Conservation (phyloP, 257 asterid genomes). For the Gentiana dahurica region DNA sequence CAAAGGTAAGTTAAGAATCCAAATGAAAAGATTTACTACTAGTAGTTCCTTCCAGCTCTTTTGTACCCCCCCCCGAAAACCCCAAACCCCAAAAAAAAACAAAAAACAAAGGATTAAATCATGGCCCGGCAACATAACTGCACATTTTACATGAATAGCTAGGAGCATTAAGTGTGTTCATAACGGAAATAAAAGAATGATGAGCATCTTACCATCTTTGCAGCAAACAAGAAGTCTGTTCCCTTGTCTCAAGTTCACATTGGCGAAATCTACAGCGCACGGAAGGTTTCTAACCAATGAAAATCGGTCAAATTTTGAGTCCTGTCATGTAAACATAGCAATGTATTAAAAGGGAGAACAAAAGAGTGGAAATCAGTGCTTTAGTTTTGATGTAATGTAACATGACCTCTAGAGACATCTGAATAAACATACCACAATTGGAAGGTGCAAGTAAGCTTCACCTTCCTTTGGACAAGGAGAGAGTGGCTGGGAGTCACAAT, state of each 20-base stretch:
- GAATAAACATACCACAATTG: slow-evolving; percentile 50
- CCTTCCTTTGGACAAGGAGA: slow-evolving; percentile 22
- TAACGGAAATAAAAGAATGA: background rate
- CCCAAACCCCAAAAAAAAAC: too few relatives aligned
- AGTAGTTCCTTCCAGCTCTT: too few relatives aligned
- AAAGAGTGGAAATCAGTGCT: background rate
- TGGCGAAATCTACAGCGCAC: slow-evolving; percentile 60
- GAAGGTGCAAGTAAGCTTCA: slow-evolving; percentile 51
- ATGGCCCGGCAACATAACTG: too few relatives aligned
- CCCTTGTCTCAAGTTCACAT: slow-evolving; percentile 44
- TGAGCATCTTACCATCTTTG: slow-evolving; percentile 44
- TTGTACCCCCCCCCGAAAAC: too few relatives aligned
- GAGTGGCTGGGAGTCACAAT: slow-evolving; percentile 44
- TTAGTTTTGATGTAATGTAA: background rate
- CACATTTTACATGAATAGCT: background rate
- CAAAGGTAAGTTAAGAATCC: too few relatives aligned
- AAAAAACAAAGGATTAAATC: background rate
- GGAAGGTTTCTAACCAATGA: slow-evolving; percentile 68
- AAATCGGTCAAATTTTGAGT: slow-evolving; percentile 67
- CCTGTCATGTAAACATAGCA: slow-evolving; percentile 29
- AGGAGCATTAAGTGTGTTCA: background rate
- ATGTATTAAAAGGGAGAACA: background rate
- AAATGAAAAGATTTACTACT: too few relatives aligned
- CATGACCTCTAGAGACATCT: background rate
- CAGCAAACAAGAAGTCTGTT: slow-evolving; percentile 63